Conservation (phyloP, 768 basidiomycete species). For the Auriscalpium vulgare region DNA sequence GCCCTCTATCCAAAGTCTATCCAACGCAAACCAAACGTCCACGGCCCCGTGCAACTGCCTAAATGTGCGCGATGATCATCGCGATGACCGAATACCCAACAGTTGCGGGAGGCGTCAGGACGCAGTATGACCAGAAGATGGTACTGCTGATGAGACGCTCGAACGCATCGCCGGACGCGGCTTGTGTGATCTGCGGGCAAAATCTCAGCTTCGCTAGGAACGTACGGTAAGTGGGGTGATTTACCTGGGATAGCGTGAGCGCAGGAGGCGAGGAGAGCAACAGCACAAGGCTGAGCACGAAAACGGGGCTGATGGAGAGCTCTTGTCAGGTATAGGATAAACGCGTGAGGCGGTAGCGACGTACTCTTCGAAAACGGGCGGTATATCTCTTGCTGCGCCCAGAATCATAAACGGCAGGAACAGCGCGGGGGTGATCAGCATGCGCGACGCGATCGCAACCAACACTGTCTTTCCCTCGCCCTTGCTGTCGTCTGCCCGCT, state of each 20-base stretch:
- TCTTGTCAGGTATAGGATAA: slow-evolving; percentile 1
- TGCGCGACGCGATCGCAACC: slow-evolving; percentile 76
- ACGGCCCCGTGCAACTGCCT: neutral
- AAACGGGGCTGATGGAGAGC: slow-evolving; percentile 56
- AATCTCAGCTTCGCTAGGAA: slow-evolving; percentile 5
- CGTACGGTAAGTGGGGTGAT: slow-evolving; percentile 26
- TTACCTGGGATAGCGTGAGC: slow-evolving; percentile 52
- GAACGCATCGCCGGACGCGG: slow-evolving; percentile 80
- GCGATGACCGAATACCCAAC: slow-evolving; percentile 72
- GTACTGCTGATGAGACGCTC: slow-evolving; percentile 87
- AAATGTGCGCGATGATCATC: slow-evolving; percentile 52
- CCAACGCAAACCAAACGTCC: too few relatives aligned
- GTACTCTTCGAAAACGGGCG: slow-evolving; percentile 68
- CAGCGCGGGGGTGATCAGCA: slow-evolving; percentile 77
- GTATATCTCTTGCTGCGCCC: slow-evolving; percentile 49
- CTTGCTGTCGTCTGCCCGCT: slow-evolving; percentile 20
- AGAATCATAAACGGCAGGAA: slow-evolving; percentile 71
- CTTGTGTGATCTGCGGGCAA: slow-evolving; percentile 63
- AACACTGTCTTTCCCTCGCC: slow-evolving; percentile 81
- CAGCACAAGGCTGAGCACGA: slow-evolving; percentile 78
- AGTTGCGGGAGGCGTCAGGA: slow-evolving; percentile 81
- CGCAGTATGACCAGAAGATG: slow-evolving; percentile 89
- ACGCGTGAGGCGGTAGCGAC: slow-evolving; percentile 24
- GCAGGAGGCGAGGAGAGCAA: slow-evolving; percentile 81
- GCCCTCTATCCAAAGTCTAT: too few relatives aligned